phyloP scores from a whole-genome alignment of 1,284 basidiomycete genomes.

The Sphagnurus paluster region DNA sequence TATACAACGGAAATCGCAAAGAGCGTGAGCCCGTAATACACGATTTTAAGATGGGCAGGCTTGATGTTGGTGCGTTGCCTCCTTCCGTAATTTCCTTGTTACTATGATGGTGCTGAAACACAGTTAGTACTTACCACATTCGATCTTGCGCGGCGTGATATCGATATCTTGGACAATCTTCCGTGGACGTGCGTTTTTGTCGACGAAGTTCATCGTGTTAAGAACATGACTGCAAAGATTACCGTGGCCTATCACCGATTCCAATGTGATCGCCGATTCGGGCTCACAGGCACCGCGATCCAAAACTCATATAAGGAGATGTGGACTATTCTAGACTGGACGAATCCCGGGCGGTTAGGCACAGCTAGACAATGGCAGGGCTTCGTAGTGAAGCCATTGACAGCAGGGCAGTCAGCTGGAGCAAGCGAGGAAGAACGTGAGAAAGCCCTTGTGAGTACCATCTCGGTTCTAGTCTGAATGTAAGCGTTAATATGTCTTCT shows the following conservation, averaged over 20 bases:
- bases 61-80: conserved; percentile 65
- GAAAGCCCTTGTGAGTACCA: conserved; percentile 48
- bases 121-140: conserved; percentile 68
- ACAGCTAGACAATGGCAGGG: conserved; percentile 68
- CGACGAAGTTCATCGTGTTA: conserved; percentile 83
- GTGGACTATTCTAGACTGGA: conserved; percentile 84
- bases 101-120: conserved; percentile 9
- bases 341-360: conserved; percentile 70
- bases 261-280: conserved; percentile 63
- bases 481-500: not conserved
- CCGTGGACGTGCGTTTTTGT: conserved; percentile 73
- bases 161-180: conserved; percentile 62
- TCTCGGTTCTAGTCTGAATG: not conserved
- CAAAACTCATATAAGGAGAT: conserved; percentile 86
- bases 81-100: not conserved
- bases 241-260: conserved; percentile 68
- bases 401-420: conserved; percentile 63
- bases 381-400: conserved; percentile 66
- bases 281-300: conserved; percentile 82
- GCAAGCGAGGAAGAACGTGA: conserved; percentile 64
- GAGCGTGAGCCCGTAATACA: conserved; percentile 54
- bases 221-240: conserved; percentile 67
- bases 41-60: conserved; percentile 72
- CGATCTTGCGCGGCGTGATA: conserved; percentile 67
- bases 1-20: conserved; percentile 54